Evolutionary conservation across 2,329 filamentous ascomycete genomes (phyloP).

Genomic region (Clarireedia paspali): DNA sequence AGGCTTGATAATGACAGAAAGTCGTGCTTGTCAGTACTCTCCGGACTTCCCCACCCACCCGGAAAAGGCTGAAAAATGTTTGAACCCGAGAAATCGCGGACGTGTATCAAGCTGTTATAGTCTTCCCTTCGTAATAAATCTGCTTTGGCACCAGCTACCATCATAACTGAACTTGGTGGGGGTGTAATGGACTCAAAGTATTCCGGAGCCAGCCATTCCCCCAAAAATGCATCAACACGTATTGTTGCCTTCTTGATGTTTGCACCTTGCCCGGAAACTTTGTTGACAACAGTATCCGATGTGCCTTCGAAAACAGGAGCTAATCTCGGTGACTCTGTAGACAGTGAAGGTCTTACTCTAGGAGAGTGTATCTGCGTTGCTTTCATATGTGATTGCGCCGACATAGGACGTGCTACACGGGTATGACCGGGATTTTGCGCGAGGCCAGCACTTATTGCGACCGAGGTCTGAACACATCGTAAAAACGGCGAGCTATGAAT

Average conservation of each 20-base stretch:
- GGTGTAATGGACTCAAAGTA: constrained; percentile 92
- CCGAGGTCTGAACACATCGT: constrained; percentile 85
- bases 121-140: constrained; percentile 75
- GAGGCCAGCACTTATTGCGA: constrained; percentile 80
- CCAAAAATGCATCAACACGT: constrained; percentile 84
- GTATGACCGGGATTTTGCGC: constrained; percentile 47
- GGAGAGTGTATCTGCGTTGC: constrained; percentile 23
- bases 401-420: constrained; percentile 23
- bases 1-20: constrained; percentile 23
- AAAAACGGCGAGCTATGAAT: constrained; percentile 93
- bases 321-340: constrained; percentile 24
- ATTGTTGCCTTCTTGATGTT: constrained; percentile 52
- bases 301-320: constrained; percentile 24
- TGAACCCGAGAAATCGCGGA: constrained; percentile 21
- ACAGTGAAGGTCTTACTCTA: constrained; percentile 20
- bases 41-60: constrained; percentile 31
- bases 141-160: constrained; percentile 84
- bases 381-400: constrained; percentile 9
- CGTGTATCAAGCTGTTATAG: constrained; percentile 37
- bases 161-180: constrained; percentile 76
- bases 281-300: constrained; percentile 5
- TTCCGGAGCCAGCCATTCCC: constrained; percentile 89
- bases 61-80: constrained; percentile 31
- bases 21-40: constrained; percentile 19
- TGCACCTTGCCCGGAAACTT: constrained; percentile 12